Base-by-base conservation (phyloP, 371 early-diverging fungal species). In the Entomophthora muscae region DNA sequence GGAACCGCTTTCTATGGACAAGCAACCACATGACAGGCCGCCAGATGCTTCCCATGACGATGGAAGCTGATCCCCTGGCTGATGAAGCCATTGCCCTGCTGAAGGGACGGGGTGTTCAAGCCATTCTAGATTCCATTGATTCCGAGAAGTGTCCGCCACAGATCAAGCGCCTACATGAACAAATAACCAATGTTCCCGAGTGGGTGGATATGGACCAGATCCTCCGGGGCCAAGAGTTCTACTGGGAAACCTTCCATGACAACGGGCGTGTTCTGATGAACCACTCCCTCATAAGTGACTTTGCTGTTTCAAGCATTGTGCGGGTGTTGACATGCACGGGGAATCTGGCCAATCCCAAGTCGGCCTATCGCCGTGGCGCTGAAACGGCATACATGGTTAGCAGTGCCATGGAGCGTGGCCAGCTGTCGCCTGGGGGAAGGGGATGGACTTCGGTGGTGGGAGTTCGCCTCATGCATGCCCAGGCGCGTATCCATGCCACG, bases 201-300 rank as follows among this genome's bases (percentile, higher is more conserved):
- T 58, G 59, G 59, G 59, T 58, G 21, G 59, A 58, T 22, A 21
- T 27, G 21, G 59, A 58, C 22, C 59, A 58, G 31, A 58, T 58
- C 30, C 21, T 13, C 21, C 23, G 59, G 31, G 59, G 59, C 22
- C 59, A 58, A 22, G 21, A 21, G 7, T 23, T 58, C 7, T 58
- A 28, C 32, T 58, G 59, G 59, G 17, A 42, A 17, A 42, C 42
- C 17, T 42, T 42, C 42, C 17, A 42, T 42, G 42, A 42, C 42
- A 42, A 17, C 17, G 42, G 42, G 17, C 42, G 42, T 17, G 22
- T 58, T 17, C 30, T 58, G 26, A 3, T 58, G 31, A 28, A 58
- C 22, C 21, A 30, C 22, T 28, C 28, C 21, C 30, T 58, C 12
- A 30, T 58, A 7, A 30, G 59, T 1, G 59, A 30, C 21, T 58